A percentile compares a stretch with the other conserved stretches of the same genome.
Conservation (phyloP, 2,329 filamentous ascomycete species). For the Lasiodiplodia citricola region DNA sequence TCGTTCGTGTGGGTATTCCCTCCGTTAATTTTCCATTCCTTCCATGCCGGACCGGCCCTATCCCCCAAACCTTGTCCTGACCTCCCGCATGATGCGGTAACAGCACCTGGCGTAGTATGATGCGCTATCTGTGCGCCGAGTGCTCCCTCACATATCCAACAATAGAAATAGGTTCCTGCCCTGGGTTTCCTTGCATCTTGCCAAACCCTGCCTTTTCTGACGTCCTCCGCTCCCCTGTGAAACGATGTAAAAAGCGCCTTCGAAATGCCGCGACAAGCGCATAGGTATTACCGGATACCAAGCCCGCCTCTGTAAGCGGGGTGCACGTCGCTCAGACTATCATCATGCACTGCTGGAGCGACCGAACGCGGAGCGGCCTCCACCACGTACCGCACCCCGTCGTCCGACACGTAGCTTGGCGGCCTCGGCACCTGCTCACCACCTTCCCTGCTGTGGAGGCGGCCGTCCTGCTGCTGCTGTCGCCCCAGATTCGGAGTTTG, state of each 20-base stretch:
- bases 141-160: slow-evolving; percentile 15
- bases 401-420: slow-evolving; percentile 77
- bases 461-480: background rate
- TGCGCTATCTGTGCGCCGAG: slow-evolving; percentile 9
- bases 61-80: background rate
- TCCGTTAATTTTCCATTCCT: background rate
- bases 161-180: background rate
- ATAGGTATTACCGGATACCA: slow-evolving; percentile 8
- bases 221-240: background rate
- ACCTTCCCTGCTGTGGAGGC: background rate
- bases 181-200: background rate
- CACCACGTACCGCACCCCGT: slow-evolving; percentile 74
- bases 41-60: background rate
- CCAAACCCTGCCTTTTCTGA: background rate
- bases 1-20: slow-evolving; percentile 16
- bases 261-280: background rate
- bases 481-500: slow-evolving; percentile 30
- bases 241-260: background rate
- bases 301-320: slow-evolving; percentile 14
- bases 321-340: slow-evolving; percentile 13
- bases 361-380: slow-evolving; percentile 56
- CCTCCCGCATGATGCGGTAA: background rate
- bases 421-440: slow-evolving; percentile 54
- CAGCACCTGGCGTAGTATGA: background rate
- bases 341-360: background rate